Conservation (phyloP, 1,284 basidiomycete genomes). For the Stygiomarasmius scandens region DNA sequence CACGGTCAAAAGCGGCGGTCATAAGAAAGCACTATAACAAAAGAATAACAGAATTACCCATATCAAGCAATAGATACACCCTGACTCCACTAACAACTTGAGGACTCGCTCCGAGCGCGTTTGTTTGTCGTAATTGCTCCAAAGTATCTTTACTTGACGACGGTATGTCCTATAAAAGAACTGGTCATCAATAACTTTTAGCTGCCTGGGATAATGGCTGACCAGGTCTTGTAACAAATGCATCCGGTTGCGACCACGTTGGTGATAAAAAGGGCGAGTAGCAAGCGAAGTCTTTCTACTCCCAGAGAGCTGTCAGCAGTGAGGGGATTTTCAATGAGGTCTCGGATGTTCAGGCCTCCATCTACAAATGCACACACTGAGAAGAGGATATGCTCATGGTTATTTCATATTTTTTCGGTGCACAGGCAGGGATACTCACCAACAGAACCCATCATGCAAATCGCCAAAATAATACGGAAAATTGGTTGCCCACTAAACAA, state of each 20-base stretch:
- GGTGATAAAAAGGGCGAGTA: conserved; percentile 4
- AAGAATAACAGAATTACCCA: neutral
- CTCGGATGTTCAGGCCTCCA: neutral
- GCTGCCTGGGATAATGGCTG: neutral
- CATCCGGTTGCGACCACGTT: conserved; percentile 1
- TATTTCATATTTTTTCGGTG: no score
- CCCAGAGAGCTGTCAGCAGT: neutral
- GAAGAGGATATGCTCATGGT: neutral
- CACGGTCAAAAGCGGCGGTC: no score
- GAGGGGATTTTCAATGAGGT: neutral
- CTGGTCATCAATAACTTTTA: no score
- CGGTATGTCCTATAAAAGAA: conserved; percentile 1
- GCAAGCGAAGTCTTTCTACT: conserved; percentile 1
- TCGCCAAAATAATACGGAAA: neutral
- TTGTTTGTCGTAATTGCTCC: neutral
- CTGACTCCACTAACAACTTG: conserved; percentile 9
- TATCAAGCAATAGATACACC: conserved; percentile 5
- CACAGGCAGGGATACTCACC: neutral
- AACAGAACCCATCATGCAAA: conserved; percentile 1
- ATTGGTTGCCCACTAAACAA: neutral
- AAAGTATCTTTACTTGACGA: neutral
- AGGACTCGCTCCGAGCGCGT: neutral
- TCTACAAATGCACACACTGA: neutral
- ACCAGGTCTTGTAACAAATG: conserved; percentile 6
- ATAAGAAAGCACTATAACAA: no score